Conservation (phyloP, 176 grass and related monocot genomes). For the Oropetium thomaeum region DNA sequence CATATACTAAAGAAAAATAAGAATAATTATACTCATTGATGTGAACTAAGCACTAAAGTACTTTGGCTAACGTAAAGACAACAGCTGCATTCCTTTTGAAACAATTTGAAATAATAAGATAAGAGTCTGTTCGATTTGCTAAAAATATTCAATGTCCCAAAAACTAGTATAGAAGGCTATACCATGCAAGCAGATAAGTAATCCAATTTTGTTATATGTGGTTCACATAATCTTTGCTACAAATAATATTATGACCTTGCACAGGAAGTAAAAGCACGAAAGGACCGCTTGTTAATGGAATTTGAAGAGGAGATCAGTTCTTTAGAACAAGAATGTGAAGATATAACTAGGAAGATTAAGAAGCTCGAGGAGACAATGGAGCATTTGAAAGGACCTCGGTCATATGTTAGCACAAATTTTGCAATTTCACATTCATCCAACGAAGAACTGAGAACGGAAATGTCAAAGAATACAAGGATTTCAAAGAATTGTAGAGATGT, state of each 20-base stretch:
- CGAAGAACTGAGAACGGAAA: slow-evolving; percentile 50
- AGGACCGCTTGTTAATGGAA: slow-evolving; percentile 51
- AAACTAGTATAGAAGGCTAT: slow-evolving; percentile 18
- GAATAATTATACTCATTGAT: slow-evolving; percentile 2
- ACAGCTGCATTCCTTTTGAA: neutral
- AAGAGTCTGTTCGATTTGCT: neutral
- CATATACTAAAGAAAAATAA: slow-evolving; percentile 11
- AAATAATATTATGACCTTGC: slow-evolving; percentile 25
- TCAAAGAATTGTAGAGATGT: slow-evolving; percentile 33
- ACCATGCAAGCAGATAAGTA: slow-evolving; percentile 9
- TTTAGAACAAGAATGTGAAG: slow-evolving; percentile 75
- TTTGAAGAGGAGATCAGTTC: slow-evolving; percentile 50
- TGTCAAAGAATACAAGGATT: slow-evolving; percentile 36
- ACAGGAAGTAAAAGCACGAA: slow-evolving; percentile 73
- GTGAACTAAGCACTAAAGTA: slow-evolving; percentile 3
- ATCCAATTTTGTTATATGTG: neutral
- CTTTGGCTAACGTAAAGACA: slow-evolving; percentile 22
- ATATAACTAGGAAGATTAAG: slow-evolving; percentile 63
- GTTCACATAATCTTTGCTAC: neutral
- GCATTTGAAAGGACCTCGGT: slow-evolving; percentile 40
- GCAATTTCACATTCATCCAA: slow-evolving; percentile 29
- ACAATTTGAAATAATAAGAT: slow-evolving; percentile 7
- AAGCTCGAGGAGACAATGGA: slow-evolving; percentile 52
- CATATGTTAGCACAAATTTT: slow-evolving; percentile 33
- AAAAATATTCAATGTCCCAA: neutral